Conservation (phyloP, 345 rosid genomes). For the Sonneratia caseolaris region DNA sequence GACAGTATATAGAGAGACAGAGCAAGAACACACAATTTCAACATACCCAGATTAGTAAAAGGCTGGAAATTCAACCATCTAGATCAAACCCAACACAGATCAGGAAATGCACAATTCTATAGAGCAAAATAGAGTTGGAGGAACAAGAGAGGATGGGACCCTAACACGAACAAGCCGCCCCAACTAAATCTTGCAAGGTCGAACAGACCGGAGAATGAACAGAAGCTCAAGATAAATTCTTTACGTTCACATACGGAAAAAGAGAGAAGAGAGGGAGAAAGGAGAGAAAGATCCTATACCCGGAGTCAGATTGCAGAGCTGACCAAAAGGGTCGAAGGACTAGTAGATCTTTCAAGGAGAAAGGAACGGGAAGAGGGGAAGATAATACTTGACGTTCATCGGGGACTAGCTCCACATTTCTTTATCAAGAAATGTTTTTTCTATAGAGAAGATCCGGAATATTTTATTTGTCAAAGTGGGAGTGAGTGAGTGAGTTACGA, state of each 20-base stretch:
- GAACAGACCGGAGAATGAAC: no score
- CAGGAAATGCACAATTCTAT: background rate
- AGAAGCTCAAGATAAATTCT: no score
- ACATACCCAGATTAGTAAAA: constrained; percentile 1
- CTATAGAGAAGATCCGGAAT: no score
- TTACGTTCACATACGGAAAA: no score
- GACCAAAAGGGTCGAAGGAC: background rate
- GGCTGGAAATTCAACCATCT: background rate
- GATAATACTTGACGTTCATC: no score
- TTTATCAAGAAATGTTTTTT: no score
- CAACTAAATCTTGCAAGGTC: background rate
- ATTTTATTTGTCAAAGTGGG: no score
- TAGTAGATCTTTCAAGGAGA: background rate
- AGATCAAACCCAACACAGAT: background rate
- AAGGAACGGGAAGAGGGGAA: no score
- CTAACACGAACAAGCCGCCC: background rate
- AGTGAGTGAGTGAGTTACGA: no score
- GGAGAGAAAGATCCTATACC: background rate
- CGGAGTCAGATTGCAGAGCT: background rate
- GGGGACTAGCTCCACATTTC: no score
- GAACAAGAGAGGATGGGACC: background rate
- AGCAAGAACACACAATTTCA: background rate
- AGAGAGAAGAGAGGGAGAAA: background rate
- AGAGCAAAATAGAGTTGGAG: background rate
- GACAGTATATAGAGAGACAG: background rate